Conservation (phyloP, 345 rosid species). For the Brassica juncea region DNA sequence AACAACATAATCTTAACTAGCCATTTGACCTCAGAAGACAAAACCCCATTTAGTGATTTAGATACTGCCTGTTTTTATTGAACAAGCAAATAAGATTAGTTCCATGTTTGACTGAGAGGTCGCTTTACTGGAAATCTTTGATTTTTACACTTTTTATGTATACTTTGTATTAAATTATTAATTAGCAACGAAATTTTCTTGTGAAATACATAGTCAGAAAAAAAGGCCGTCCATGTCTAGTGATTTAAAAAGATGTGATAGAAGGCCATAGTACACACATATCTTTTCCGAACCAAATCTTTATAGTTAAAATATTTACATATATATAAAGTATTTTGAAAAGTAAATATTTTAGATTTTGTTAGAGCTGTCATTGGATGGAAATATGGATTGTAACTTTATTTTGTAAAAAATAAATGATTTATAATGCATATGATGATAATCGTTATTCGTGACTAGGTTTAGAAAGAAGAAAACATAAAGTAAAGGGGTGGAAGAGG, state of each 20-base stretch:
- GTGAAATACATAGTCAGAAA: background rate
- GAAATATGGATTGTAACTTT: background rate
- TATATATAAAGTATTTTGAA: background rate
- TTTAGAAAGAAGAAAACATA: constrained; percentile 20
- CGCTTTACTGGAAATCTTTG: constrained; percentile 53
- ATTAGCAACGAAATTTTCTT: background rate
- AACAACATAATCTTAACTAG: constrained; percentile 46
- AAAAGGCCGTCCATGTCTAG: background rate
- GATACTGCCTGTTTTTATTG: constrained; percentile 19
- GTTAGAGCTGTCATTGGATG: background rate
- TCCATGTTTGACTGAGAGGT: constrained; percentile 73
- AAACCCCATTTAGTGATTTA: constrained; percentile 16
- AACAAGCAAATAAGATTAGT: constrained; percentile 20
- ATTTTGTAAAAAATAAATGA: background rate
- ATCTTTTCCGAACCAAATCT: background rate
- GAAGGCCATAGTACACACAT: background rate
- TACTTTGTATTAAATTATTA: constrained; percentile 1
- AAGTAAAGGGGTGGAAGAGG: constrained; percentile 43
- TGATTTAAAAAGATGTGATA: background rate
- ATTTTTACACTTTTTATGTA: constrained; percentile 38
- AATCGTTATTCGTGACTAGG: constrained; percentile 5
- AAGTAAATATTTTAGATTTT: background rate
- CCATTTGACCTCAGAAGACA: constrained; percentile 43
- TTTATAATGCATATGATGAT: background rate
- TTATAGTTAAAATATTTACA: background rate